Evolutionary conservation across 495 filamentous ascomycete species (phyloP).

Genomic region (Cladorrhinum samala): DNA sequence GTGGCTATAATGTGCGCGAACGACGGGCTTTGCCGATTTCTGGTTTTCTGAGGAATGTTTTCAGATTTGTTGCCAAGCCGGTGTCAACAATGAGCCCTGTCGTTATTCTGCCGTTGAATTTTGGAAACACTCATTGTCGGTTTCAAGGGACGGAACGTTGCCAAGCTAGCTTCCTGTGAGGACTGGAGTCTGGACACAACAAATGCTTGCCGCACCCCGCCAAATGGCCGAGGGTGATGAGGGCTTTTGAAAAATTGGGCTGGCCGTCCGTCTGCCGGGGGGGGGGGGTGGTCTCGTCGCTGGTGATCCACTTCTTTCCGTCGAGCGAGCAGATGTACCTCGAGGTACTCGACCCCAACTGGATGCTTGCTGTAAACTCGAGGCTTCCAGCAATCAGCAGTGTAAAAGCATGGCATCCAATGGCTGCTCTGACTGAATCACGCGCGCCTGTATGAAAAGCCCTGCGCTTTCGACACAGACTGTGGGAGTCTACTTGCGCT

Average conservation of each 20-base stretch:
- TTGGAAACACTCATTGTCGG: not conserved
- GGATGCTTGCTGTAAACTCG: too few relatives aligned
- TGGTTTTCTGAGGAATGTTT: not conserved
- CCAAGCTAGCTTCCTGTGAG: conserved; percentile 3
- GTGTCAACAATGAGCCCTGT: not conserved
- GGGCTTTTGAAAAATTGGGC: conserved; percentile 10
- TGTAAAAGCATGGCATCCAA: not conserved
- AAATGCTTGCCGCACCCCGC: conserved; percentile 7
- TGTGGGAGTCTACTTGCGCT: not conserved
- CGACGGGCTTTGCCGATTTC: not conserved
- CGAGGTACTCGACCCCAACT: conserved; percentile 6
- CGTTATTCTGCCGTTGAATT: not conserved
- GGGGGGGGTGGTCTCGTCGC: not conserved
- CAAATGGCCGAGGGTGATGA: conserved; percentile 6
- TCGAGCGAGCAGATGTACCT: conserved; percentile 2
- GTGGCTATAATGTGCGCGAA: not conserved
- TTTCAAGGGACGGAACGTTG: conserved; percentile 1
- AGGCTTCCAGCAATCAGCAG: not conserved
- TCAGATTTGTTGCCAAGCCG: not conserved
- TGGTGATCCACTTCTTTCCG: conserved; percentile 10
- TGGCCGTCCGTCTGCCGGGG: conserved; percentile 13
- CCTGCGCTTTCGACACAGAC: not conserved
- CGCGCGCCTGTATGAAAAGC: not conserved
- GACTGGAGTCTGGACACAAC: conserved; percentile 3
- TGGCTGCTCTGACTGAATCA: not conserved